phyloP scores from a whole-genome alignment of 306 rosid species.

The Dicorynia guianensis region DNA sequence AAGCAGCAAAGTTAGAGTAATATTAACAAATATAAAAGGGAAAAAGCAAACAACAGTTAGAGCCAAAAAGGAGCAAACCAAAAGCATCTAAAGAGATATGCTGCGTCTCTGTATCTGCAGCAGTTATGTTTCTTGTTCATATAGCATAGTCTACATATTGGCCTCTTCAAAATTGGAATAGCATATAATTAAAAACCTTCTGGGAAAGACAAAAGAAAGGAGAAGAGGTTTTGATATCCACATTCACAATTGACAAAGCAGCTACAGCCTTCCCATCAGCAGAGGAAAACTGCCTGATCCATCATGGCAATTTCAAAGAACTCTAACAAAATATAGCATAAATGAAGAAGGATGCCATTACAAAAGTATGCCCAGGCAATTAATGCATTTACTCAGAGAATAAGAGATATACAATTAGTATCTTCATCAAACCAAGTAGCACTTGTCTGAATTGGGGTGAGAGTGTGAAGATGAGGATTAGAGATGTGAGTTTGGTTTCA shows the following conservation, averaged over 20 bases:
- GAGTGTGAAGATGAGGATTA: conserved; percentile 24
- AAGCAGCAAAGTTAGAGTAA: conserved; percentile 23
- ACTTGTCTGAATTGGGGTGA: neutral
- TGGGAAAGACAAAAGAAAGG: neutral
- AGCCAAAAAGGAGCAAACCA: conserved; percentile 15
- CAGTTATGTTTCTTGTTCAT: neutral
- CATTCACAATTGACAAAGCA: conserved; percentile 34
- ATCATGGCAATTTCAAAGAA: conserved; percentile 27
- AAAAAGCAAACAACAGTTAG: conserved; percentile 15
- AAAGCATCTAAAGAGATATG: conserved; percentile 28
- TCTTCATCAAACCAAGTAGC: conserved; percentile 8
- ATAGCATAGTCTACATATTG: neutral
- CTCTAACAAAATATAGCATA: conserved; percentile 33
- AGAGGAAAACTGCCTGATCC: neutral
- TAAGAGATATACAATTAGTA: neutral
- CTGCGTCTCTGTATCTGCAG: conserved; percentile 16
- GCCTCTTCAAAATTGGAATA: conserved; percentile 14
- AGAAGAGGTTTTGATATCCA: conserved; percentile 32
- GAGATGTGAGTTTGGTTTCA: conserved; percentile 11
- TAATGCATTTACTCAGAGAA: neutral
- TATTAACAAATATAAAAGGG: conserved; percentile 2
- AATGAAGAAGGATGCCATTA: conserved; percentile 2
- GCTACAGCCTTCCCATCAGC: conserved; percentile 19
- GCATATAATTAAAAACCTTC: conserved; percentile 2
- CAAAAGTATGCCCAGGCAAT: neutral